Conservation (phyloP, 768 basidiomycete species). For the Glaciozyma antarctica region DNA sequence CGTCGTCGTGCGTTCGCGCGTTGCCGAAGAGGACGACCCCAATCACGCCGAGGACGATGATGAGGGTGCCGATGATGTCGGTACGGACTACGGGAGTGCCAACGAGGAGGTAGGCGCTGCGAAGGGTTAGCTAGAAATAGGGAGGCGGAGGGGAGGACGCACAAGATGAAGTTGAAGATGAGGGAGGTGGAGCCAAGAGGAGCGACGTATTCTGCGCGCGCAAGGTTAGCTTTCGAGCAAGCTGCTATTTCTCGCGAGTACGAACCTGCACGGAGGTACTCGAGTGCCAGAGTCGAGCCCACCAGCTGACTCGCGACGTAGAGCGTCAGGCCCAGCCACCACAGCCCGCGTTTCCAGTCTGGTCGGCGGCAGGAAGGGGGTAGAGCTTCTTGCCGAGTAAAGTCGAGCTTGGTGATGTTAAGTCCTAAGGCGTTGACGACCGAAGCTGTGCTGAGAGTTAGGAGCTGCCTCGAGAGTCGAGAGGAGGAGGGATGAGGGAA, state of each 20-base stretch:
- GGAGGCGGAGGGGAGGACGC: background rate
- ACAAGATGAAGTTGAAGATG: constrained; percentile 77
- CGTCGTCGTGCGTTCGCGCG: constrained; percentile 60
- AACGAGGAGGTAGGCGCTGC: constrained; percentile 67
- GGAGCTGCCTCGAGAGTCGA: constrained; percentile 38
- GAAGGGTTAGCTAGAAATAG: background rate
- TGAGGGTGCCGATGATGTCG: constrained; percentile 78
- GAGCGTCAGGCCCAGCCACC: constrained; percentile 60
- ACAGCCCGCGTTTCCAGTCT: constrained; percentile 75
- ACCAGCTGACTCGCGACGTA: constrained; percentile 86
- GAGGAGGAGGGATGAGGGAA: constrained; percentile 40
- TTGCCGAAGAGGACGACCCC: constrained; percentile 45
- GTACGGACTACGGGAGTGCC: constrained; percentile 73
- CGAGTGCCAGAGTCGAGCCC: constrained; percentile 74
- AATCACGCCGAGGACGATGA: constrained; percentile 72
- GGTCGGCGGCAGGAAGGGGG: constrained; percentile 64
- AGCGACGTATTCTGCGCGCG: constrained; percentile 72
- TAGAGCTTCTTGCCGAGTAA: constrained; percentile 64
- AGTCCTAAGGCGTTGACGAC: constrained; percentile 51
- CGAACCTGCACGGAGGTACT: constrained; percentile 64
- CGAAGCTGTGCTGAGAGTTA: constrained; percentile 46
- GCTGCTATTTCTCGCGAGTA: background rate
- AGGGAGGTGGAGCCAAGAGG: constrained; percentile 87
- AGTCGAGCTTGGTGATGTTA: constrained; percentile 88
- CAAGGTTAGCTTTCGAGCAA: background rate